Conservation (phyloP, 169 alveolate species). For the Eimeria sp. region DNA sequence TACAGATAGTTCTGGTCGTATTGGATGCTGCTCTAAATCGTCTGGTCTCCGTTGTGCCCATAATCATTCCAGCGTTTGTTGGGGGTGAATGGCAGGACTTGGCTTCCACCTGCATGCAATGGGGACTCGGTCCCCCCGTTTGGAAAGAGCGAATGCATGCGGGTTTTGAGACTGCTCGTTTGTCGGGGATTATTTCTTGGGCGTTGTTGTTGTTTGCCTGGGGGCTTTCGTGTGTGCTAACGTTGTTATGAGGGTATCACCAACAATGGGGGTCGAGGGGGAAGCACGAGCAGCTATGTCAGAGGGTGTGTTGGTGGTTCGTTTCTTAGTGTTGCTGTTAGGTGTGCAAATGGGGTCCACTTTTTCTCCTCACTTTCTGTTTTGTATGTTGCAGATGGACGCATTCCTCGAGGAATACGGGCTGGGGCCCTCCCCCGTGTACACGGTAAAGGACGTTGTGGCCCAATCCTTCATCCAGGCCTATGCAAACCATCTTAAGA, state of each 20-base stretch:
- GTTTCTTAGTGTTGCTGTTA: neutral
- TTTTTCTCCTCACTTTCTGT: neutral
- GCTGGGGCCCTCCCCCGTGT: constrained; percentile 72
- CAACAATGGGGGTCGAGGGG: neutral
- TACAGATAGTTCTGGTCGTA: neutral
- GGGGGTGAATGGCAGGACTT: neutral
- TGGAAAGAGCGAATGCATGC: too few species aligned
- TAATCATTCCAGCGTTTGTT: neutral
- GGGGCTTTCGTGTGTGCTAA: neutral
- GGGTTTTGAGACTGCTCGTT: too few species aligned
- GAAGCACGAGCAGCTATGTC: neutral
- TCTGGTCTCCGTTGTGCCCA: neutral
- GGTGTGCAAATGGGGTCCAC: neutral
- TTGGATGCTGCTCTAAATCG: neutral
- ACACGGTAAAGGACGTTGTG: constrained; percentile 97
- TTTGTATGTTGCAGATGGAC: constrained; percentile 45
- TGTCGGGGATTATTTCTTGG: too few species aligned
- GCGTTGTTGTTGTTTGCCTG: too few species aligned
- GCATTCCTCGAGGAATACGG: constrained; percentile 68
- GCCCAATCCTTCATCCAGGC: constrained; percentile 97
- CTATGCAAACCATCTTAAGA: constrained; percentile 97
- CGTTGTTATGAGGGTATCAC: neutral
- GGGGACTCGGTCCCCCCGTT: neutral
- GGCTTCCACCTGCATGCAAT: neutral
- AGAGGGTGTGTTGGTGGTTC: neutral